Conservation (phyloP, 208 protist species). For the Leishmania tarentolae region DNA sequence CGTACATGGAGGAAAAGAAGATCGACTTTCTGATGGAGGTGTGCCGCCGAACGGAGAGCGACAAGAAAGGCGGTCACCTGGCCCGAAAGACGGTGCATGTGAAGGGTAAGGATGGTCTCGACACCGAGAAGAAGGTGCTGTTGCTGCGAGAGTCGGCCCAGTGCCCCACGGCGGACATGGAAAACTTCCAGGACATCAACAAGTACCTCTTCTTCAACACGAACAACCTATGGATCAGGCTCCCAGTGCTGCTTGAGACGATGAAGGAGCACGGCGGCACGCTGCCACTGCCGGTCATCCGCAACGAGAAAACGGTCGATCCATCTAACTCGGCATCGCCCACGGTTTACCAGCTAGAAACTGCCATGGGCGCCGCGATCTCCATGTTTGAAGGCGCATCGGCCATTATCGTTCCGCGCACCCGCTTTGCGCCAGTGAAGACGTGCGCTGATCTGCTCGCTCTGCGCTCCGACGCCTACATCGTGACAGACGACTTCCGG, state of each 20-base stretch:
- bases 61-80: constrained; percentile 95
- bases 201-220: constrained; percentile 99
- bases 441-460: constrained; percentile 96
- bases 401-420: constrained; percentile 94
- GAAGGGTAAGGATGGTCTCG: constrained; percentile 14
- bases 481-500: constrained; percentile 63
- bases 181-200: constrained; percentile 95
- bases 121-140: constrained; percentile 38
- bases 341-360: constrained; percentile 88
- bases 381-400: constrained; percentile 78
- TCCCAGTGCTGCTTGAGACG: constrained; percentile 82
- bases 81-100: constrained; percentile 34
- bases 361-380: constrained; percentile 97
- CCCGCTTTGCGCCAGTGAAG: constrained; percentile 99
- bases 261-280: constrained; percentile 65
- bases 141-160: constrained; percentile 91
- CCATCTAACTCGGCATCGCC: constrained; percentile 59
- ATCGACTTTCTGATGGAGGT: constrained; percentile 94
- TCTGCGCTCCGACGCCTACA: constrained; percentile 96
- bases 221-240: constrained; percentile 99
- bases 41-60: constrained; percentile 84
- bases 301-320: constrained; percentile 88
- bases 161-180: constrained; percentile 90
- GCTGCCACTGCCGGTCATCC: constrained; percentile 81
- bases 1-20: constrained; percentile 77